Evolutionary conservation across 1,139 yeast species (phyloP), one percentile per base, ranked within the genome.

Genomic region (Saccharomyces hybrid): DNA sequence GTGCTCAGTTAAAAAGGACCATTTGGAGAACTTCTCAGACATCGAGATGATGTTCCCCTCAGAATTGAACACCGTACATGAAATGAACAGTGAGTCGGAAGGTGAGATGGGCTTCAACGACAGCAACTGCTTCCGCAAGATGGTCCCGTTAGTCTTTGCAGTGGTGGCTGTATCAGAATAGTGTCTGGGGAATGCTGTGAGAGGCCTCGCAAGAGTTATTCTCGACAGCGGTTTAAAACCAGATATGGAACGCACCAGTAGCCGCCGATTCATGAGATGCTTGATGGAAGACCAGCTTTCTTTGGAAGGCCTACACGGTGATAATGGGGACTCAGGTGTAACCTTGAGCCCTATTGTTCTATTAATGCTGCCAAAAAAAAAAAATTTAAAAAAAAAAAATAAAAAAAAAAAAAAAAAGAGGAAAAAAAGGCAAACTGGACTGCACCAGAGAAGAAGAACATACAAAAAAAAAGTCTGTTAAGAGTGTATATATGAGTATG

Each of bases 41-140:
- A 88, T 88, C 4, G 85, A 86, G 1, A 81, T 75, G 49, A 88
- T 86, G 55, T 81, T 78, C 1, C 99, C 99, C 14, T 78, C 73
- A 7, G 71, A 64, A 67, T 91, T 95, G 64, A 93, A 86, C 0
- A 87, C 82, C 0, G 97, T 88, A 64, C 97, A 90, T 34, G 84
- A 80, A 2, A 83, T 84, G 61, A 67, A 78, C 24, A 38, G 44
- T 6, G 78, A 70, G 60, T 82, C 77, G 64, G 75, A 82, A 0
- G 88, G 86, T 2, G 81, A 77, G 5, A 80, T 77, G 1, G 88
- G 86, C 58, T 80, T 78, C 52, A 82, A 65, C 27, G 74, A 62
- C 9, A 61, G 52, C 21, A 58, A 48, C 48, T 58, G 60, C 31
- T 52, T 21, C 38, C 48, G 16, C 42, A 31, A 42, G 14, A 42